These are phyloP conservation scores for Epichloe brachyelytri DNA, from an alignment of 2,329 filamentous ascomycete species.

Conservation along the genomic window DNA sequence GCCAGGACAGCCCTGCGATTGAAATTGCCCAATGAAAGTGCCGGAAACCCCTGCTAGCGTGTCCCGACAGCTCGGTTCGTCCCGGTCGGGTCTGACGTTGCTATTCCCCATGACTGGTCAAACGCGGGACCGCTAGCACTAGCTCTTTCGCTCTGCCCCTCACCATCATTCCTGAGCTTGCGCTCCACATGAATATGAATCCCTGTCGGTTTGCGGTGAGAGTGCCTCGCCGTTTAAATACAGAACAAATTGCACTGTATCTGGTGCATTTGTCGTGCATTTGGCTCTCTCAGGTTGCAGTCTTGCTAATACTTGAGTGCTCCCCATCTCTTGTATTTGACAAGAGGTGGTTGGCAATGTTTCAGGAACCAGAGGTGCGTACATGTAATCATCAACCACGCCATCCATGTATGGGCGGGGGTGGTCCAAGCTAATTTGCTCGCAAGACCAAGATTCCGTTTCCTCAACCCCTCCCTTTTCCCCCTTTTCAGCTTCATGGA, in stretches of 20 bases:
- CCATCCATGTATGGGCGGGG: background rate
- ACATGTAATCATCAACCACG: too few species aligned
- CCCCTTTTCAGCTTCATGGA: background rate
- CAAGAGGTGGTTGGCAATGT: too few species aligned
- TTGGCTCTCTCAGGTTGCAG: background rate
- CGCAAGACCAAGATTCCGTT: background rate
- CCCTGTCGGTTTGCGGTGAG: background rate
- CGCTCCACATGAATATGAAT: background rate
- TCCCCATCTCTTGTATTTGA: too few species aligned
- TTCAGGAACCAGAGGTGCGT: too few species aligned
- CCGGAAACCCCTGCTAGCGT: slow-evolving; percentile 16
- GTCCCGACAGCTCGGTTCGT: slow-evolving; percentile 24
- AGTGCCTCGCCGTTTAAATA: slow-evolving; percentile 1
- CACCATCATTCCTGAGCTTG: background rate
- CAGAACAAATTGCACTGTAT: background rate
- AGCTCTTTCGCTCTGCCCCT: background rate
- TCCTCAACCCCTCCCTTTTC: background rate
- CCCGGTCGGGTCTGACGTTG: slow-evolving; percentile 10
- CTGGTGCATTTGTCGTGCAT: background rate
- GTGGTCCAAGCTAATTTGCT: background rate
- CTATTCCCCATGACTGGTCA: slow-evolving; percentile 16
- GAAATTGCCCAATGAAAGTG: slow-evolving; percentile 10
- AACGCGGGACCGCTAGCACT: slow-evolving; percentile 9
- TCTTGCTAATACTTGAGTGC: too few species aligned
- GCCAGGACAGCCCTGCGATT: background rate